phyloP scores from a whole-genome alignment of 2,329 filamentous ascomycete species.

The Macrophomina phaseolina region DNA sequence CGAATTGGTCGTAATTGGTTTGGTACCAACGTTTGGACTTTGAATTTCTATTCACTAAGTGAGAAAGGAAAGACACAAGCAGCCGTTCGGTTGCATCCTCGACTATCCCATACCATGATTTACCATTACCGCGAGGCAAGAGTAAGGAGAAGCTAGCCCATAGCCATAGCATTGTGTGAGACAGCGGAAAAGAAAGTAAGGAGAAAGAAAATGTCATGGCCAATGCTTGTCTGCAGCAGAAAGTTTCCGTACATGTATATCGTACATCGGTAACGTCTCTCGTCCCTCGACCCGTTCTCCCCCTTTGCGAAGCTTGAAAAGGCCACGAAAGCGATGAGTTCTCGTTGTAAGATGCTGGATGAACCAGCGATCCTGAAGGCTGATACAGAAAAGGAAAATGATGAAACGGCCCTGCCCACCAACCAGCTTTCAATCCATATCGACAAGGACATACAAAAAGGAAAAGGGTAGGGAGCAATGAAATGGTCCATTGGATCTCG shows the following conservation, averaged over 20 bases:
- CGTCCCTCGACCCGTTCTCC: background rate
- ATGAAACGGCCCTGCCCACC: conserved; percentile 7
- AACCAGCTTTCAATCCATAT: background rate
- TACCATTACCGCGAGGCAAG: too few species aligned
- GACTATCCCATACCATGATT: too few species aligned
- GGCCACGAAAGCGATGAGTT: background rate
- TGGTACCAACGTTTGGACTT: too few species aligned
- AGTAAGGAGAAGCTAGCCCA: too few species aligned
- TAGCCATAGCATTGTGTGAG: too few species aligned
- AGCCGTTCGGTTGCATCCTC: too few species aligned
- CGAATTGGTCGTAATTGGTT: too few species aligned
- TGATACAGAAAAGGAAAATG: background rate
- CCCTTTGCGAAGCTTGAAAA: background rate
- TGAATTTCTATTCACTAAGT: too few species aligned
- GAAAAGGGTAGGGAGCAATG: background rate
- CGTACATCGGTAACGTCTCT: background rate
- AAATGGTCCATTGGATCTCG: background rate
- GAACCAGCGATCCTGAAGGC: background rate
- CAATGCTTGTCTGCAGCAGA: too few species aligned
- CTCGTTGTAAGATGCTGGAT: background rate
- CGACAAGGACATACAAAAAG: conserved; percentile 6
- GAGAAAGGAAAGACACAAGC: too few species aligned
- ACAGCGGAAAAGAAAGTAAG: too few species aligned
- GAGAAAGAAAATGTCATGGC: too few species aligned
- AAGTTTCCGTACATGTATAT: background rate